phyloP scores from a whole-genome alignment of 345 rosid genomes.

The Kandelia obovata region DNA sequence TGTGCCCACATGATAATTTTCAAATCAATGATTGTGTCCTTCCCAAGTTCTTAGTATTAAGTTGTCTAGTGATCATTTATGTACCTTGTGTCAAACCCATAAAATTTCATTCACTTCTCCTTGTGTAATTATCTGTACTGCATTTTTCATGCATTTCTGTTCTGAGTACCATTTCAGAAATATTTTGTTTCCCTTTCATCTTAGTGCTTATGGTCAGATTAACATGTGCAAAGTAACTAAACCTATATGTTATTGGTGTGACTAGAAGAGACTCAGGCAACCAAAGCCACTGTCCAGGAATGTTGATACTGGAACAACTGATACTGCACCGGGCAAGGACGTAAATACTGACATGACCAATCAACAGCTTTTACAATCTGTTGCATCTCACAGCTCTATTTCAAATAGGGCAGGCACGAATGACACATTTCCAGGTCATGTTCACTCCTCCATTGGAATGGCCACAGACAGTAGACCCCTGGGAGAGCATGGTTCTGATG shows the following conservation, averaged over 20 bases:
- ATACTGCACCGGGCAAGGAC: constrained; percentile 36
- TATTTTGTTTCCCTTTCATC: no score
- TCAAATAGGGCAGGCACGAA: constrained; percentile 21
- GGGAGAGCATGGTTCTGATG: constrained; percentile 37
- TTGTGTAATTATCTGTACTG: no score
- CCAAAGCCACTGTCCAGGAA: constrained; percentile 29
- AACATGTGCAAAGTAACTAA: neutral
- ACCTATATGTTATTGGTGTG: constrained; percentile 13
- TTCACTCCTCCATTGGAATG: constrained; percentile 15
- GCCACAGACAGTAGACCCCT: constrained; percentile 22
- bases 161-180: no score
- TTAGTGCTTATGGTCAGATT: neutral
- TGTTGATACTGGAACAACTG: constrained; percentile 38
- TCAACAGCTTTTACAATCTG: constrained; percentile 62
- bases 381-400: constrained; percentile 47
- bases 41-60: no score
- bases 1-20: no score
- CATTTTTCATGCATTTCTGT: no score
- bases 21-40: no score
- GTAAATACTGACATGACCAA: constrained; percentile 34
- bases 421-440: constrained; percentile 19
- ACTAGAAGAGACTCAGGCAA: constrained; percentile 51
- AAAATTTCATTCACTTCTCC: no score
- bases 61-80: no score
- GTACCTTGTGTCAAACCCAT: no score